phyloP scores from a whole-genome alignment of 2,329 filamentous ascomycete species.

The Elsinoe fawcettii region DNA sequence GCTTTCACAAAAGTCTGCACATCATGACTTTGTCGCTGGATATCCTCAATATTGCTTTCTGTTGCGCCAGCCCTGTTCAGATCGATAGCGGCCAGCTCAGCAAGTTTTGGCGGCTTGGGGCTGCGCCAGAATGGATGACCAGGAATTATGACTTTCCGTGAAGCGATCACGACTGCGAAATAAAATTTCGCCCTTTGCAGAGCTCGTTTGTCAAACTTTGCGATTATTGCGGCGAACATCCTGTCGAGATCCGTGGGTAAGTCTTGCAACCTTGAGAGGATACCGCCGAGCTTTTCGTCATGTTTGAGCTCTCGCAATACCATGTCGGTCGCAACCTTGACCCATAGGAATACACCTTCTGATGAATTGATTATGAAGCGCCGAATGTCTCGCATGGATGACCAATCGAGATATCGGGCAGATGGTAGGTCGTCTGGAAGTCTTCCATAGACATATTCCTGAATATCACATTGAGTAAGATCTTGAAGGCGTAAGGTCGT shows the following conservation, averaged over 20 bases:
- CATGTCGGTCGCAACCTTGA: background rate
- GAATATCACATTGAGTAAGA: background rate
- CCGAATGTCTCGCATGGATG: background rate
- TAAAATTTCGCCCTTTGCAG: background rate
- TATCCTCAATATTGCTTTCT: background rate
- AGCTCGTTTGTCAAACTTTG: background rate
- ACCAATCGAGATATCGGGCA: background rate
- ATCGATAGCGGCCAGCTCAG: background rate
- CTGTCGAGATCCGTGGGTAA: background rate
- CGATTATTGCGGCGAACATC: background rate
- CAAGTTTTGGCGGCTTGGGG: background rate
- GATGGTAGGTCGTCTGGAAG: background rate
- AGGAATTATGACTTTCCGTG: background rate
- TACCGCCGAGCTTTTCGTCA: background rate
- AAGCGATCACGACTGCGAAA: background rate
- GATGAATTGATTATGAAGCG: background rate
- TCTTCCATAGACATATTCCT: background rate
- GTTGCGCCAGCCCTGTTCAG: background rate
- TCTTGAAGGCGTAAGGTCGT: background rate
- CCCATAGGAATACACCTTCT: slow-evolving; percentile 8
- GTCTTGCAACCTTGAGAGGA: background rate
- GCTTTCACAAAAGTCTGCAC: background rate
- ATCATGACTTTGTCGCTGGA: background rate
- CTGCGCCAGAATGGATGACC: background rate
- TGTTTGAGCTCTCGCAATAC: background rate